phyloP scores from a whole-genome alignment of 2,329 filamentous ascomycete genomes.

The Fusarium sarcochroum region DNA sequence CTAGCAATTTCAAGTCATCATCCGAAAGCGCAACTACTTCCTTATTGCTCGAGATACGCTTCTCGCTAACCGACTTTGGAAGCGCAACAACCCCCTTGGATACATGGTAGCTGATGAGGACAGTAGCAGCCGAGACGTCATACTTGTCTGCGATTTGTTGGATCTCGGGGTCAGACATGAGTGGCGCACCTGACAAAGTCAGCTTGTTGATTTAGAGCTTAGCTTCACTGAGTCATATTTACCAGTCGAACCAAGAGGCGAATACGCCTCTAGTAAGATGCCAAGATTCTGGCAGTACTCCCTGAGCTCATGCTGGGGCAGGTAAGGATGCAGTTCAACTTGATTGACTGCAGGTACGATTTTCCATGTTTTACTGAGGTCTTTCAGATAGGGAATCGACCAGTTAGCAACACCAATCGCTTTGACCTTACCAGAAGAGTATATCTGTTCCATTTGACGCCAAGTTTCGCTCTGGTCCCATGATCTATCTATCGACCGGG shows the following conservation, averaged over 20 bases:
- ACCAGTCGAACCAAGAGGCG: conserved; percentile 33
- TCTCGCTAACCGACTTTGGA: conserved; percentile 42
- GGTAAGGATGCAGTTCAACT: conserved; percentile 13
- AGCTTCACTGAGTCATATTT: background rate
- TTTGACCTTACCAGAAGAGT: conserved; percentile 57
- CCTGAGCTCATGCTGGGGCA: conserved; percentile 7
- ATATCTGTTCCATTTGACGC: conserved; percentile 42
- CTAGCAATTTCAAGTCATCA: conserved; percentile 28
- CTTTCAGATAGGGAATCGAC: conserved; percentile 47
- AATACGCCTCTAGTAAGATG: conserved; percentile 12
- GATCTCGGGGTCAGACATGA: conserved; percentile 16
- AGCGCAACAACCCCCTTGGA: conserved; percentile 38
- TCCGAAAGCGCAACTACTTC: conserved; percentile 28
- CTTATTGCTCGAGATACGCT: conserved; percentile 37
- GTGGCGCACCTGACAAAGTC: background rate
- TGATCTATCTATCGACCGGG: conserved; percentile 35
- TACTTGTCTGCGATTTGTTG: conserved; percentile 41
- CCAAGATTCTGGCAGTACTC: conserved; percentile 6
- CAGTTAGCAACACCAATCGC: conserved; percentile 67
- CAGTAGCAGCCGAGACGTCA: conserved; percentile 36
- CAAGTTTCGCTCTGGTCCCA: conserved; percentile 33
- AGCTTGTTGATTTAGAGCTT: background rate
- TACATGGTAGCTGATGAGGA: conserved; percentile 43
- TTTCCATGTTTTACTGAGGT: conserved; percentile 1
- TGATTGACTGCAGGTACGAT: conserved; percentile 9